Evolutionary conservation across 176 grass and related monocot genomes (phyloP), one percentile per base, ranked within the genome.

Genomic region (Puccinellia tenuiflora): DNA sequence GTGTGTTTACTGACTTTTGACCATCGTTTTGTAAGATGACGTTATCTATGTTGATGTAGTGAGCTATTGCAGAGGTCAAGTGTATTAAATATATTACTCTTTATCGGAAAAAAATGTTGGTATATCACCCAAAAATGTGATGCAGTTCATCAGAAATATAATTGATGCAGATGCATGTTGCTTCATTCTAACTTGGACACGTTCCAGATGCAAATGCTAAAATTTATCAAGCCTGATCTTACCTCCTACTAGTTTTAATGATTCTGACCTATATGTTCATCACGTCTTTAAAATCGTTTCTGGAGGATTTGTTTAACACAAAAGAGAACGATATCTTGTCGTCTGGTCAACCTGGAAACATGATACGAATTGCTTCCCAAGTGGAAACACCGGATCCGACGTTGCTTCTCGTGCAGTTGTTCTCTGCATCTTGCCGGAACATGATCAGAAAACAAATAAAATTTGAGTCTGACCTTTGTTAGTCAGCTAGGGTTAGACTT

Each of bases 331-430:
- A 14, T 55, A 17, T 52, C 0, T 0, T 43, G 51, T 38, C 1
- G 25, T 40, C 6, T 37, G 12, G 26, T 90, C 73, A 68, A 50
- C 72, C 15, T 57, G 17, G 12, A 5, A 30, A 30, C 30, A 56
- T 16, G 24, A 46, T 9, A 54, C 5, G 46, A 66, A 50, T 40
- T 59, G 84, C 40, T 67, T 72, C 84, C 74, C n/a, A 10, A 2
- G 4, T 15, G 66, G 84, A 83, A 83, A 79, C 75, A 86, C 45
- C 9, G 38, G 45, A 86, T 38, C 83, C 22, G 34, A 0, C 6
- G 3, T 15, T 31, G 80, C 50, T 17, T 75, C 2, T 61, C 10
- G 7, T 22, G 39, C 8, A 10, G 18, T 0, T 57, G 57, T 68
- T 85, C 30, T 39, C 30, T 89, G 48, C 5, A 76, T 68, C 82